phyloP scores from a whole-genome alignment of 2,329 filamentous ascomycete species.

The Pestalotiopsis sp. region DNA sequence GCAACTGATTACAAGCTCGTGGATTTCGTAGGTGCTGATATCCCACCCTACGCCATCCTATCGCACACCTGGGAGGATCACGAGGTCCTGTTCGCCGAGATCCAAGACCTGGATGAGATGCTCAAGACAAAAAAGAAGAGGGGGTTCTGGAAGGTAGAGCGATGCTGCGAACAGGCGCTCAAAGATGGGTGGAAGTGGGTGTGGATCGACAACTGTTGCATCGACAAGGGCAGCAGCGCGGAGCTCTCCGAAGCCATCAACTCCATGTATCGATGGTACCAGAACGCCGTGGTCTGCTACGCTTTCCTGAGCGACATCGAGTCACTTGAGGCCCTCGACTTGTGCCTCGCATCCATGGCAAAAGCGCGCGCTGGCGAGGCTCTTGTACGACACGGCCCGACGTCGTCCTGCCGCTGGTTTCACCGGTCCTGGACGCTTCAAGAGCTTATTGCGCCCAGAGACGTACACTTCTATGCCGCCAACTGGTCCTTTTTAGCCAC shows the following conservation, averaged over 20 bases:
- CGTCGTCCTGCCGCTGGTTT: not conserved
- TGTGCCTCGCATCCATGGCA: not conserved
- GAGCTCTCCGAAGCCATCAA: slow-evolving; percentile 8
- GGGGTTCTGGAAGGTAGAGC: not conserved
- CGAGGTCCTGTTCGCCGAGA: slow-evolving; percentile 6
- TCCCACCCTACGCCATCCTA: slow-evolving; percentile 10
- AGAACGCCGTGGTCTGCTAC: slow-evolving; percentile 15
- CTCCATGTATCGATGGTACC: slow-evolving; percentile 1
- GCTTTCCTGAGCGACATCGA: slow-evolving; percentile 7
- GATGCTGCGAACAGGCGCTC: not conserved
- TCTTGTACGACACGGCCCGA: not conserved
- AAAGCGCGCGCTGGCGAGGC: not conserved
- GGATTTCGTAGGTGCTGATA: slow-evolving; percentile 3
- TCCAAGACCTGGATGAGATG: not conserved
- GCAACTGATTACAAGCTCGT: not conserved
- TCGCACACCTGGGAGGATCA: slow-evolving; percentile 11
- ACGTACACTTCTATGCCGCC: slow-evolving; percentile 9
- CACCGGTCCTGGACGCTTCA: slow-evolving; percentile 8
- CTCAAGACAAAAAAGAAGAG: not conserved
- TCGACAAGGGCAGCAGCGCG: slow-evolving; percentile 8
- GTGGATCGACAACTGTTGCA: slow-evolving; percentile 10
- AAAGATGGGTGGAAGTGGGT: slow-evolving; percentile 2
- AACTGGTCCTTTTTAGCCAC: slow-evolving; percentile 3
- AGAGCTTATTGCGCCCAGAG: slow-evolving; percentile 9
- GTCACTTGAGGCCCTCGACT: not conserved